Evolutionary conservation across 768 basidiomycete genomes (phyloP), one percentile per base, ranked within the genome.

Genomic region (Chalciporus sphaerocephalus): DNA sequence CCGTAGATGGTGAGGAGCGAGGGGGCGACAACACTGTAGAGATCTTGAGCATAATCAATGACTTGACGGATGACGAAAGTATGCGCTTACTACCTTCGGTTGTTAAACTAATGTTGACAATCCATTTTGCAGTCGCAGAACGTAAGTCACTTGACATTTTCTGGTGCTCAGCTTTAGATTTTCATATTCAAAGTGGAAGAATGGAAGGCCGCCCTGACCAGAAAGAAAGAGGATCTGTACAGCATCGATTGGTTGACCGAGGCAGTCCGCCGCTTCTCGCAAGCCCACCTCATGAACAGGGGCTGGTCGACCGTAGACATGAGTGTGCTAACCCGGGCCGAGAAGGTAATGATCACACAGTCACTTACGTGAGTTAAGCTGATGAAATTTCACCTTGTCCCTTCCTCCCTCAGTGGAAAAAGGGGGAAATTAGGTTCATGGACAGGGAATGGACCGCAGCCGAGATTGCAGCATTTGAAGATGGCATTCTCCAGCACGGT

Each of bases 161-260:
- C 10, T 6, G 7, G 6, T 23, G 44, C 28, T 38, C 23, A 35
- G 28, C 39, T 30, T 44, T 52, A 15, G 54, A 12, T 11, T 44
- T 28, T 34, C 30, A 36, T 27, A 21, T 16, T 51, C 9, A 62
- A n/a, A 88, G 88, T 86, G 57, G 87, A 91, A 60, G 73, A 75
- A 47, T 78, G 78, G 65, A 86, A 80, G 68, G 59, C 68, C 18
- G 66, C 70, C 16, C 69, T 90, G 34, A 75, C 79, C 1, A 71
- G 70, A 48, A 80, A 76, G 60, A 65, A 60, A 25, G 74, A 74
- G 33, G 64, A 81, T n/a, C 67, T 72, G 21, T 71, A 68, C 42
- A 82, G 71, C 52, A 81, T 92, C n/a, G 90, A 90, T 65, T 92
- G 84, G 82, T 68, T 91, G 18, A 87, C 84, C 0, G 89, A 92